Evolutionary conservation across 306 rosid genomes (phyloP).

Genomic region (Quillaja saponaria): DNA sequence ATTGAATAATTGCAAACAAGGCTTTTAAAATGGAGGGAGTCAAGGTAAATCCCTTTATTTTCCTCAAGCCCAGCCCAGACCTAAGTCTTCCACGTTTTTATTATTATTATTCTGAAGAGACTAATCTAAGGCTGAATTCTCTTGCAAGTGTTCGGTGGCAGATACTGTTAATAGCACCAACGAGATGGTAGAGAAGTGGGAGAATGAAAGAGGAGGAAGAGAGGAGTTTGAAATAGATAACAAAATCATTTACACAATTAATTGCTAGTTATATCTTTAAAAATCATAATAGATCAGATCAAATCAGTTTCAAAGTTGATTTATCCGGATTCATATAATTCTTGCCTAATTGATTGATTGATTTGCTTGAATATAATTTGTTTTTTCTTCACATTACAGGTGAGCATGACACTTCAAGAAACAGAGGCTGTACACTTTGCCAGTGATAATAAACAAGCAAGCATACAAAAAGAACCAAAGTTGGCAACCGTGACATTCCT

Average conservation of each 20-base stretch:
- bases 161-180: slow-evolving; percentile 39
- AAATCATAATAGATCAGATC: too few species aligned
- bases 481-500: too few species aligned
- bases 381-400: too few species aligned
- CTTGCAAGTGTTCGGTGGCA: slow-evolving; percentile 51
- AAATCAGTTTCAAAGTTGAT: too few species aligned
- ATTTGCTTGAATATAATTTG: too few species aligned
- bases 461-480: too few species aligned
- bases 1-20: slow-evolving; percentile 41
- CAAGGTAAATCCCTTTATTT: slow-evolving; percentile 32
- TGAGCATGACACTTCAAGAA: too few species aligned
- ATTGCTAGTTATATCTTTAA: too few species aligned
- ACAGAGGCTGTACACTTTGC: too few species aligned
- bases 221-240: slow-evolving; percentile 56
- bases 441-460: too few species aligned
- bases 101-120: background rate
- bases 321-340: too few species aligned
- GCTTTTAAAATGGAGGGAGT: slow-evolving; percentile 49
- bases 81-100: background rate
- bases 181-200: slow-evolving; percentile 51
- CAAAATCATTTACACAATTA: slow-evolving; percentile 36
- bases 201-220: slow-evolving; percentile 35
- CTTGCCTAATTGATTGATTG: too few species aligned
- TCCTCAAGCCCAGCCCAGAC: background rate
- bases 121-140: background rate